These are phyloP conservation scores for Rhizoclosmatium globosum DNA, from an alignment of 192 early-diverging fungal species.

Conservation along the genomic window DNA sequence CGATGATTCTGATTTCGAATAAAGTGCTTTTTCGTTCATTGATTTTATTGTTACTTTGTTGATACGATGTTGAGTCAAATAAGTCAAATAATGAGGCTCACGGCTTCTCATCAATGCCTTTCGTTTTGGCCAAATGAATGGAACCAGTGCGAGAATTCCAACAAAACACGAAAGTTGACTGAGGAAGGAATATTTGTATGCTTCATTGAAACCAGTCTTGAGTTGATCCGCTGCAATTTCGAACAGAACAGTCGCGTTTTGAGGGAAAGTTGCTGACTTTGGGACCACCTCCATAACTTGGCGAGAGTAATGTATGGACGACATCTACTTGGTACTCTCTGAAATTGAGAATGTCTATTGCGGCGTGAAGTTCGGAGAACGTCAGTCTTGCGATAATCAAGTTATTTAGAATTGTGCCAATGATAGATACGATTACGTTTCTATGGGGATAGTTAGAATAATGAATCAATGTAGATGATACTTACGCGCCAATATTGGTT, in stretches of 20 bases:
- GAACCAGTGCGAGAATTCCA: conserved; percentile 35
- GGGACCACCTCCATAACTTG: not conserved
- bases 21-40: too few species aligned
- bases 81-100: too few species aligned
- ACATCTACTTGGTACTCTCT: not conserved
- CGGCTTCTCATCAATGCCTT: too few species aligned
- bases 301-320: not conserved
- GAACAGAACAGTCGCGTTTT: not conserved
- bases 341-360: not conserved
- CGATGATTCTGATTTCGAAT: conserved; percentile 46
- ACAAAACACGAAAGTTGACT: conserved; percentile 43
- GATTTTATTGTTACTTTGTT: too few species aligned
- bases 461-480: too few species aligned
- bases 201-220: conserved; percentile 14
- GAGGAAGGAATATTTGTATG: conserved; percentile 30
- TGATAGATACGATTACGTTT: conserved; percentile 41
- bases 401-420: conserved; percentile 43
- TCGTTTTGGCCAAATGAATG: not conserved
- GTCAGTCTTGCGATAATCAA: conserved; percentile 5
- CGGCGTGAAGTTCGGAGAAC: not conserved
- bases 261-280: not conserved
- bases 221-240: conserved; percentile 20
- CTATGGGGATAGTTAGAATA: too few species aligned
- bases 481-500: conserved; percentile 27
- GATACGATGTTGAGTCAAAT: too few species aligned